A percentile compares a stretch with the other conserved stretches of the same genome.
phyloP scores from a whole-genome alignment of 2,329 filamentous ascomycete species.

The Erysiphe pulchra region DNA sequence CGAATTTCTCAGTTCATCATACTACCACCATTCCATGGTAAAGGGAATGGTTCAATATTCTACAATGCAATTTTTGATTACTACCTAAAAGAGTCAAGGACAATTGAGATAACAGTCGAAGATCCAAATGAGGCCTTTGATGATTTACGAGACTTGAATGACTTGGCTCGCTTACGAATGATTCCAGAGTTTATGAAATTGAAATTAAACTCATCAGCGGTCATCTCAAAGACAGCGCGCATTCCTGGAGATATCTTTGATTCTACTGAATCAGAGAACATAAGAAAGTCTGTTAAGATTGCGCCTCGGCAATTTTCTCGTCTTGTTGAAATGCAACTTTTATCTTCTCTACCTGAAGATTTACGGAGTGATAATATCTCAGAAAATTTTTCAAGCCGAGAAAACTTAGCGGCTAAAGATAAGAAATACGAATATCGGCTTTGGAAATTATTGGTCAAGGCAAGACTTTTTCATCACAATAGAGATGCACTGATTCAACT shows the following conservation, averaged over 20 bases:
- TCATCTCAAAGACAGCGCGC: slow-evolving; percentile 22
- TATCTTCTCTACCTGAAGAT: slow-evolving; percentile 29
- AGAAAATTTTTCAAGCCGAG: slow-evolving; percentile 14
- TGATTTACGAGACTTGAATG: slow-evolving; percentile 49
- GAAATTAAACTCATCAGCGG: slow-evolving; percentile 24
- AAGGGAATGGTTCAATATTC: slow-evolving; percentile 39
- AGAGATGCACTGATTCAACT: slow-evolving; percentile 43
- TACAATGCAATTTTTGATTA: slow-evolving; percentile 57
- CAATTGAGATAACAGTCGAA: slow-evolving; percentile 73
- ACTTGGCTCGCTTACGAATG: slow-evolving; percentile 37
- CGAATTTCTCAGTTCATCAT: slow-evolving; percentile 87
- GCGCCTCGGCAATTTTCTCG: slow-evolving; percentile 51
- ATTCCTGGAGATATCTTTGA: slow-evolving; percentile 32
- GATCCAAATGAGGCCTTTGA: slow-evolving; percentile 79
- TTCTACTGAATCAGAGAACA: slow-evolving; percentile 23
- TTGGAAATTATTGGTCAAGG: slow-evolving; percentile 54
- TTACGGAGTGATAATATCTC: slow-evolving; percentile 26
- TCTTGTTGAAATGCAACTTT: slow-evolving; percentile 50
- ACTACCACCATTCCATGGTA: slow-evolving; percentile 61
- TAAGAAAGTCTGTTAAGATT: slow-evolving; percentile 43
- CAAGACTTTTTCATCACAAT: slow-evolving; percentile 52
- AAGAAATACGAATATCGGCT: slow-evolving; percentile 39
- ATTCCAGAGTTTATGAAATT: slow-evolving; percentile 30
- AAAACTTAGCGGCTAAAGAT: slow-evolving; percentile 18
- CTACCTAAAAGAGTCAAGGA: slow-evolving; percentile 39